Conservation (phyloP, 768 basidiomycete genomes). For the Leucocoprinus birnbaumii region DNA sequence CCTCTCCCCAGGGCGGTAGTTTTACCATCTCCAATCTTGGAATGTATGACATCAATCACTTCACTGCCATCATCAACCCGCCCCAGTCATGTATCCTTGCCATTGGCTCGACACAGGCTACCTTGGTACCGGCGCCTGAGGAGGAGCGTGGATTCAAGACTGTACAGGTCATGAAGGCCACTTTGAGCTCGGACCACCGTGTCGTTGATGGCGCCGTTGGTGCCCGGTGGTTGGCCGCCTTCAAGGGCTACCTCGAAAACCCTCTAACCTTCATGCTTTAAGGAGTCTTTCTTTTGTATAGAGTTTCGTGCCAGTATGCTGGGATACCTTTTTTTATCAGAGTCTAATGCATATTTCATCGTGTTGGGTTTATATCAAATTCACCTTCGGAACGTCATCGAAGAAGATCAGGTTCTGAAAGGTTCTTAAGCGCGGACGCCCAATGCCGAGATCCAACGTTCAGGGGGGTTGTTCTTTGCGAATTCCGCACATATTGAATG, state of each 20-base stretch:
- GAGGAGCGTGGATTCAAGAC: constrained; percentile 96
- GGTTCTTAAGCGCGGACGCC: too few species aligned
- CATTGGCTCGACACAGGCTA: constrained; percentile 84
- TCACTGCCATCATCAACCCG: constrained; percentile 99
- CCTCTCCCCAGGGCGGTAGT: constrained; percentile 72
- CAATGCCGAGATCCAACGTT: not conserved
- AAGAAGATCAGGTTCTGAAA: too few species aligned
- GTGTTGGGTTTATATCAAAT: not conserved
- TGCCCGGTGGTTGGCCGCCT: constrained; percentile 88
- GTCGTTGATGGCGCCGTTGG: constrained; percentile 96
- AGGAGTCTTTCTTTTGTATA: constrained; percentile 19
- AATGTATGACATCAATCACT: constrained; percentile 94
- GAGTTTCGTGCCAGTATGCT: constrained; percentile 11
- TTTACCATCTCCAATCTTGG: constrained; percentile 99
- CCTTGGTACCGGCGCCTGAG: constrained; percentile 81
- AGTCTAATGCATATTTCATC: constrained; percentile 15
- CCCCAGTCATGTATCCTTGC: constrained; percentile 98
- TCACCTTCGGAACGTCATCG: too few species aligned
- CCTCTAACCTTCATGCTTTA: constrained; percentile 95
- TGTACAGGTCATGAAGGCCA: constrained; percentile 90
- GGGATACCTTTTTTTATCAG: constrained; percentile 12
- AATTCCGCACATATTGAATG: not conserved
- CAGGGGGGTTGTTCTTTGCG: not conserved
- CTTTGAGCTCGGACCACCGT: constrained; percentile 92
- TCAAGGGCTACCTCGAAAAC: constrained; percentile 96